These are phyloP conservation scores for Backusella circina DNA, from an alignment of 192 early-diverging fungal species.

Conservation along the genomic window DNA sequence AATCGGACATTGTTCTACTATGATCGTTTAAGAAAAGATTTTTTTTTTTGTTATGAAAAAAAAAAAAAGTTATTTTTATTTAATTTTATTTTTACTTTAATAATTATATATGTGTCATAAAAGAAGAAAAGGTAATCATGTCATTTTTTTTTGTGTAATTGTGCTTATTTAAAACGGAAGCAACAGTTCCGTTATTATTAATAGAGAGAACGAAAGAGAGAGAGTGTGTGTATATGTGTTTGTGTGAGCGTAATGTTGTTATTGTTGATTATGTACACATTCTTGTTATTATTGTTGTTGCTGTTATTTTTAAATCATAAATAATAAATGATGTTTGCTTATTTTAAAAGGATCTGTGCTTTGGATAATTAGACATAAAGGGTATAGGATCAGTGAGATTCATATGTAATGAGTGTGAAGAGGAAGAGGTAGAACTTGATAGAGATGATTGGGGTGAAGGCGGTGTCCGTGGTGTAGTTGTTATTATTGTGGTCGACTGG, in stretches of 20 bases:
- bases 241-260: neutral
- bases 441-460: neutral
- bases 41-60: neutral
- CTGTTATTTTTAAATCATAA: neutral
- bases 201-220: too few species aligned
- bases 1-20: neutral
- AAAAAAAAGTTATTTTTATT: neutral
- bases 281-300: neutral
- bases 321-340: neutral
- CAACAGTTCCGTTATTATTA: neutral
- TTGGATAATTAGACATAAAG: neutral
- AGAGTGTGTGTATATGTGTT: too few species aligned
- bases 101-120: neutral
- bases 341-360: neutral
- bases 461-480: neutral
- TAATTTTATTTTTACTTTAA: neutral
- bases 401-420: neutral
- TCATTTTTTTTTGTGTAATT: neutral
- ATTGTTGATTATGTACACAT: neutral
- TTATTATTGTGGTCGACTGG: conserved; percentile 6
- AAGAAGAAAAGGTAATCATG: neutral
- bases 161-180: neutral
- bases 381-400: neutral
- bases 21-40: neutral
- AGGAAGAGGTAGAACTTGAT: neutral